Conservation (phyloP, 805 yeast genomes). For the Candida montana region DNA sequence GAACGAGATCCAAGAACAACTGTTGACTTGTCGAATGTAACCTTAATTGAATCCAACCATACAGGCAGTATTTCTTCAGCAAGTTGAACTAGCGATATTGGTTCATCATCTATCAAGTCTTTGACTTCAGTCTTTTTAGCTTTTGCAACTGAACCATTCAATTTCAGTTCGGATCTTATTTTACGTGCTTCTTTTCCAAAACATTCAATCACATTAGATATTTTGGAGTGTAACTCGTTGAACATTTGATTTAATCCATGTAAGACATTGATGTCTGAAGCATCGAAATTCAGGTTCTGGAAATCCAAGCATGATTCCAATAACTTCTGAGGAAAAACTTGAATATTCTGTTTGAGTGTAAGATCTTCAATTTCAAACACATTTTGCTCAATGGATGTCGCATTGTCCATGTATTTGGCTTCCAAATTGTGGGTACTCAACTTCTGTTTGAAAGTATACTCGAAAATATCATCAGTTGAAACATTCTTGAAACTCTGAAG, state of each 20-base stretch:
- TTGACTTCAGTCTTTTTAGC: neutral
- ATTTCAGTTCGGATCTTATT: neutral
- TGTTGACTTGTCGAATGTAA: constrained; percentile 15
- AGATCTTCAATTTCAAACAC: constrained; percentile 14
- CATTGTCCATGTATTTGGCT: constrained; percentile 16
- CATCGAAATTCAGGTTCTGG: constrained; percentile 19
- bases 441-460: constrained; percentile 10
- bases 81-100: constrained; percentile 7
- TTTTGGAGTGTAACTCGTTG: constrained; percentile 14
- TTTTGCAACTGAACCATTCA: neutral
- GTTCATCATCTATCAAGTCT: neutral
- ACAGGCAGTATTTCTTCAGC: constrained; percentile 20
- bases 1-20: constrained; percentile 38
- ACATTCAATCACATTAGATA: constrained; percentile 7
- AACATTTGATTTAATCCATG: constrained; percentile 26
- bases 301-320: constrained; percentile 4
- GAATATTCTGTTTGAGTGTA: constrained; percentile 11
- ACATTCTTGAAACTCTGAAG: constrained; percentile 10
- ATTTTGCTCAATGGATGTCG: constrained; percentile 6
- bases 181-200: constrained; percentile 3
- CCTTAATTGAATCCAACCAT: constrained; percentile 15
- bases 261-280: constrained; percentile 25
- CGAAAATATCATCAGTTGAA: constrained; percentile 19
- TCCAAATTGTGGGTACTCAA: constrained; percentile 13
- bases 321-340: constrained; percentile 13